Evolutionary conservation across 2,329 filamentous ascomycete genomes (phyloP).

Genomic region (Fusarium sp.): DNA sequence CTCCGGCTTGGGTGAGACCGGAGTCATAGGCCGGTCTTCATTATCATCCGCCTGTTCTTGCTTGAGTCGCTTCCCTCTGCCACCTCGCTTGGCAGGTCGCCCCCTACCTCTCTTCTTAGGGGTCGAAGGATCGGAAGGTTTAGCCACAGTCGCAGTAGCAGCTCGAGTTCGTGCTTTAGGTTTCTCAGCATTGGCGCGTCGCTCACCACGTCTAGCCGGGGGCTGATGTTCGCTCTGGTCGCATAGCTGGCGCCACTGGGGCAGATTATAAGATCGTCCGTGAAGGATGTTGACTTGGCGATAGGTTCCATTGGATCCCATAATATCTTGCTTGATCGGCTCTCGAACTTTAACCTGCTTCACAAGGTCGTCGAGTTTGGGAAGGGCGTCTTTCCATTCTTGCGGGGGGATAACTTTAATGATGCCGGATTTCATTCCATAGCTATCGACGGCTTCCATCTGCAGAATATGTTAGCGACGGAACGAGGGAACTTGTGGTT

Average conservation of each 20-base stretch:
- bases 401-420: conserved; percentile 93
- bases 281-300: conserved; percentile 98
- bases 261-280: conserved; percentile 93
- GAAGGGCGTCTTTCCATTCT: conserved; percentile 89
- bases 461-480: conserved; percentile 49
- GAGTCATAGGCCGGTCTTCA: conserved; percentile 67
- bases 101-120: conserved; percentile 54
- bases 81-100: conserved; percentile 49
- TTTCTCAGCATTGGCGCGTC: conserved; percentile 69
- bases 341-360: conserved; percentile 95
- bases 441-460: conserved; percentile 86
- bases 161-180: conserved; percentile 55
- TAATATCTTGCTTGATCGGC: conserved; percentile 97
- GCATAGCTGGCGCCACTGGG: conserved; percentile 93
- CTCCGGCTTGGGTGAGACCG: conserved; percentile 62
- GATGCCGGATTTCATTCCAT: conserved; percentile 97
- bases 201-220: conserved; percentile 86
- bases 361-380: conserved; percentile 82
- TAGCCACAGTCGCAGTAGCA: conserved; percentile 46
- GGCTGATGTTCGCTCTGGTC: conserved; percentile 97
- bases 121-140: conserved; percentile 44
- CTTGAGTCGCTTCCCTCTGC: conserved; percentile 51
- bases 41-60: conserved; percentile 51
- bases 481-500: not conserved
- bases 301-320: conserved; percentile 93